Conservation (phyloP, 2,329 filamentous ascomycete genomes). For the Penicillium sp. region DNA sequence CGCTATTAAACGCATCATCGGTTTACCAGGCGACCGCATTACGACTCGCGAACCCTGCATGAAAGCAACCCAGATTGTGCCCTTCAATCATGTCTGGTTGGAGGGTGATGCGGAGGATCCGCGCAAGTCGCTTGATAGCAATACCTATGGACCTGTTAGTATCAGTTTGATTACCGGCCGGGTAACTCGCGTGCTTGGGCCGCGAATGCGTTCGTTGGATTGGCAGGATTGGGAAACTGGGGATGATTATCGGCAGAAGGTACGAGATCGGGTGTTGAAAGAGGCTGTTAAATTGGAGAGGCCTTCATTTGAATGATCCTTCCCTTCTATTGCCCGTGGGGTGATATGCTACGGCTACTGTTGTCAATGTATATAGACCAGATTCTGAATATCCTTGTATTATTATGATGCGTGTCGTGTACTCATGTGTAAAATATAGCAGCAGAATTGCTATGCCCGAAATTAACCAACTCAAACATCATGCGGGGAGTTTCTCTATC, state of each 20-base stretch:
- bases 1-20: conserved; percentile 78
- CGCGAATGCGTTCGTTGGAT: conserved; percentile 39
- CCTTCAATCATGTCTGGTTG: conserved; percentile 85
- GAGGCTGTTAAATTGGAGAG: conserved; percentile 34
- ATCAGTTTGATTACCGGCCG: conserved; percentile 68
- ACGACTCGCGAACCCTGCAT: conserved; percentile 58
- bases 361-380: conserved; percentile 13
- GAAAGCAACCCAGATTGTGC: conserved; percentile 53
- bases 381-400: conserved; percentile 9
- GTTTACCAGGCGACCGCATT: conserved; percentile 71
- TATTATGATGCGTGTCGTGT: conserved; percentile 10
- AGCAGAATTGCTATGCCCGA: neutral
- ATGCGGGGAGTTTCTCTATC: too few species aligned
- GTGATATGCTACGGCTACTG: too few species aligned
- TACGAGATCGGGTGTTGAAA: conserved; percentile 35
- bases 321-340: too few species aligned
- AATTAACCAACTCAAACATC: neutral
- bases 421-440: neutral
- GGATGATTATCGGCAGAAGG: conserved; percentile 30
- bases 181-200: conserved; percentile 67
- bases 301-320: conserved; percentile 12
- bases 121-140: conserved; percentile 71
- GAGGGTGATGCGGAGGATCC: conserved; percentile 74
- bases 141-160: conserved; percentile 80
- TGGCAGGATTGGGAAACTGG: conserved; percentile 38